Evolutionary conservation across 495 filamentous ascomycete species (phyloP), one percentile per base, ranked within the genome.

Genomic region (Penicillium pancosmium): DNA sequence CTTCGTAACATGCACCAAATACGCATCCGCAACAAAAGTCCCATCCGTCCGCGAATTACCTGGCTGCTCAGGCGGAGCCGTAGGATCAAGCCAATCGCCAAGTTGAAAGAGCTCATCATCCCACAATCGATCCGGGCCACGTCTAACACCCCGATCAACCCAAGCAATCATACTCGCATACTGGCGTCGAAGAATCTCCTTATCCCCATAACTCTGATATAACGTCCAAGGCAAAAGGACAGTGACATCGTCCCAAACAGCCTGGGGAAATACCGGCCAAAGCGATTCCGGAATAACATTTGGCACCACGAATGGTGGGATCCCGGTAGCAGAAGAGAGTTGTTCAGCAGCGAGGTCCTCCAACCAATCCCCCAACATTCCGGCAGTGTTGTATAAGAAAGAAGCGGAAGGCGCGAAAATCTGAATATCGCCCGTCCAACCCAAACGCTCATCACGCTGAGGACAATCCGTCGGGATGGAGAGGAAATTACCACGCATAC

Each of bases 401-500:
- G 73, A 78, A 3, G 81, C 79, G 0, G 80, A 79, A 0, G 80
- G 79, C 0, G 71, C 68, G 60, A 85, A 85, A 10, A 81, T 72
- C 54, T 82, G 78, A 9, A 78, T 73, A 59, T 85, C 82, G 5
- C 83, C 83, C 0, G 82, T 84, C 83, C 83, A 84, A 1, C 83
- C 82, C 3, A 86, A 62, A 3, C 83, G 75, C 66, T 86, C 83
- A 51, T 86, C 83, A 27, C 83, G 73, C 58, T 83, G 80, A 0
- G 82, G 81, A 56, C 82, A 84, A 56, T 84, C 82, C 0, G 79
- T 84, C 5, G 83, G 82, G 1, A 84, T 67, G 34, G 68, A 72
- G 57, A 85, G 69, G 53, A 85, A 85, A 51, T 86, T 84, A 0
- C 81, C 80, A 15, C 75, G 75, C 79, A 84, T 82, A 16, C 74